Conservation (phyloP, 2,329 filamentous ascomycete genomes). For the Moelleriella libera region DNA sequence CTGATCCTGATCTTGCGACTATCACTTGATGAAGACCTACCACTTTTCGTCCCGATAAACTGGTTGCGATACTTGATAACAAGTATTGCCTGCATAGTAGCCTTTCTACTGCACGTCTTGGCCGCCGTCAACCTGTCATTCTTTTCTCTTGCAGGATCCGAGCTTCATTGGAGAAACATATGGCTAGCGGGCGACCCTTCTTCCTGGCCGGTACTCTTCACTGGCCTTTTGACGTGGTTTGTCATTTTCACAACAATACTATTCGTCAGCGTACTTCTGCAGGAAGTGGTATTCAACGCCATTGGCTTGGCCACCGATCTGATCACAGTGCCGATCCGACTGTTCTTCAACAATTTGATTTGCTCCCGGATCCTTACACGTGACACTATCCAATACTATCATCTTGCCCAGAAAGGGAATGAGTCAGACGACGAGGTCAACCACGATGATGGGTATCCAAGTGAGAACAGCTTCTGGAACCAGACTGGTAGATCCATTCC, state of each 20-base stretch:
- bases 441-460: no score
- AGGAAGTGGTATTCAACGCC: conserved; percentile 9
- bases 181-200: conserved; percentile 11
- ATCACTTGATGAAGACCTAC: conserved; percentile 11
- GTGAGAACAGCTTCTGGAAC: background rate
- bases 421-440: conserved; percentile 5
- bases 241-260: conserved; percentile 5
- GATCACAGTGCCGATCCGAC: conserved; percentile 7
- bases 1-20: conserved; percentile 17
- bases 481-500: background rate
- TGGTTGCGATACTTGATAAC: conserved; percentile 8
- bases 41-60: conserved; percentile 7
- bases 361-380: background rate
- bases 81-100: conserved; percentile 8
- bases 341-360: conserved; percentile 6
- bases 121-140: conserved; percentile 14
- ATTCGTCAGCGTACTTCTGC: conserved; percentile 8
- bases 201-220: conserved; percentile 11
- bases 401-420: conserved; percentile 5
- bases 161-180: conserved; percentile 15
- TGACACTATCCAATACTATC: conserved; percentile 4
- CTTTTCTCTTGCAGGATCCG: conserved; percentile 14
- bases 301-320: conserved; percentile 9
- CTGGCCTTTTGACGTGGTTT: conserved; percentile 10
- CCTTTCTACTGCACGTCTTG: conserved; percentile 10